Base-by-base conservation (phyloP, 345 rosid genomes). In the Ceriops zippeliana region DNA sequence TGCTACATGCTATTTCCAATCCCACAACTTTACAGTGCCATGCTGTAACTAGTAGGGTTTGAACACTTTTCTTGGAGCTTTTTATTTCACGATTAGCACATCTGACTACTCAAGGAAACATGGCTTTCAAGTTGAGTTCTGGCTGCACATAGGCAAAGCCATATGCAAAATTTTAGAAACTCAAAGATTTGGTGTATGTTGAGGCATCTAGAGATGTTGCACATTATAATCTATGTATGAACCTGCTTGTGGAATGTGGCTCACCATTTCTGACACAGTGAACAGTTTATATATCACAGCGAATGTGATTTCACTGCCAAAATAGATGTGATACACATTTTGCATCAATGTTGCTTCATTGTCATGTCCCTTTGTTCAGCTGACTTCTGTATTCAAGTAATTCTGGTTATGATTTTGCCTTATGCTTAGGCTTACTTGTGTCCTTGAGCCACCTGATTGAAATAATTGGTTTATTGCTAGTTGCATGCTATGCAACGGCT, bases 121-220 rank as follows among this genome's bases (percentile, higher is more conserved):
- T 65, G 28, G 24, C 68, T 65, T 65, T 51, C 68, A 51, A 27
- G 27, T 30, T 52, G 10, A 63, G 67, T 46, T 42, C 49, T 42
- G 13, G 49, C 17, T 42, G 49, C 4, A 3, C 49, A 11, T 42
- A 42, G 49, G 49, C 49, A 42, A 42, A 11, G 17, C 17, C 49
- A 42, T 13, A 42, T 42, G 5, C 49, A 42, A 42, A 42, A 42
- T 42, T 42, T 38, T 21, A 17, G 2, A 35, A 34, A 56, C 62
- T 30, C 24, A 10, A 22, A 54, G 35, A 67, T 54, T 27, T 42
- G 5, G 19, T 38, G 47, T 11, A 15, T 0, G 3, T 38, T 31
- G 32, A 56, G 35, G 62, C 34, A 22, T 38, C 11, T 67, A 54
- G 47, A 7, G 30, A 24, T 58, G 16, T 67, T 56, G 70, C 70